Evolutionary conservation across 192 early-diverging fungal species (phyloP).

Genomic region (Gryganskiella cystojenkinii): DNA sequence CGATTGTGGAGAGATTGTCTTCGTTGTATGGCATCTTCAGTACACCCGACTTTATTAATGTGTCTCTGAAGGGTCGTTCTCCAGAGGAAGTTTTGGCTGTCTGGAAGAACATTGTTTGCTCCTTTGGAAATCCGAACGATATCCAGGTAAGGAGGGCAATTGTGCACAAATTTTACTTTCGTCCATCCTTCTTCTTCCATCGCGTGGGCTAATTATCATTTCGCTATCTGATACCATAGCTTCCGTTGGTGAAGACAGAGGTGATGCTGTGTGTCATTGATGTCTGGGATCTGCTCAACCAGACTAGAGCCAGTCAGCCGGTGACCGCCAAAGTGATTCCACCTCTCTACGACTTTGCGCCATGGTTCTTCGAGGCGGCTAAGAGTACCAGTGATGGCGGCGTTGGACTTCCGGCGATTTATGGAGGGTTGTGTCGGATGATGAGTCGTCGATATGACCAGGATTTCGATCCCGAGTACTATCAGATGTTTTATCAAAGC

Average conservation of each 20-base stretch:
- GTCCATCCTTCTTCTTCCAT: too few species aligned
- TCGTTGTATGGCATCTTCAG: conserved; percentile 57
- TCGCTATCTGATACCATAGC: conserved; percentile 43
- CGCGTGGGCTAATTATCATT: too few species aligned
- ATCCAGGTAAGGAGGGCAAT: conserved; percentile 60
- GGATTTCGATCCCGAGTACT: conserved; percentile 62
- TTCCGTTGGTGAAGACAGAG: conserved; percentile 68
- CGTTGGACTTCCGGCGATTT: conserved; percentile 72
- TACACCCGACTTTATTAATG: conserved; percentile 67
- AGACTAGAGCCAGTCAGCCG: conserved; percentile 41
- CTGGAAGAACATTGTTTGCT: conserved; percentile 87
- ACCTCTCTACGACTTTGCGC: conserved; percentile 76
- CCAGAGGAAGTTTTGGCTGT: conserved; percentile 52
- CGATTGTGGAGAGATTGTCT: conserved; percentile 59
- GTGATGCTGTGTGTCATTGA: conserved; percentile 73
- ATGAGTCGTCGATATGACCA: conserved; percentile 84
- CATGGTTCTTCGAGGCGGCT: conserved; percentile 81
- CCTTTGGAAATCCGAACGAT: conserved; percentile 78
- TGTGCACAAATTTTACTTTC: too few species aligned
- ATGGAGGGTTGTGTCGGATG: conserved; percentile 77
- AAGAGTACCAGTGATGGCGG: conserved; percentile 64
- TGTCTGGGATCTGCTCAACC: conserved; percentile 72
- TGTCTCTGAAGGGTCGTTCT: conserved; percentile 58
- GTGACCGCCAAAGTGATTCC: conserved; percentile 60
- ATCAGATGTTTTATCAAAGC: conserved; percentile 76